Percentiles rank a stretch among this genome's conserved stretches.
phyloP scores from a whole-genome alignment of 495 filamentous ascomycete species.

The Aspergillus bertholletiae region DNA sequence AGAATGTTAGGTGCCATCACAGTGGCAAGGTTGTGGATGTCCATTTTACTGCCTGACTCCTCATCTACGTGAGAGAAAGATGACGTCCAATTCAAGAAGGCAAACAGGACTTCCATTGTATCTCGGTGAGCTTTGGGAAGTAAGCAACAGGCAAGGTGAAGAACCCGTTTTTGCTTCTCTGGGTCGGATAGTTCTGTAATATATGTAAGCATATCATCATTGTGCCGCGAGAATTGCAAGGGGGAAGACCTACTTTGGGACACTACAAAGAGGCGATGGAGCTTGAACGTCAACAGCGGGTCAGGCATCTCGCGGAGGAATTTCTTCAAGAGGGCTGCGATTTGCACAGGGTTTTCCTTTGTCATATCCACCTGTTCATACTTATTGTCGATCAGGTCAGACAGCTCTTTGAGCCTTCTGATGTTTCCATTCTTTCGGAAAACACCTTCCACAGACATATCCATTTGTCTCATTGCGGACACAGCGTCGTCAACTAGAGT shows the following conservation, averaged over 20 bases:
- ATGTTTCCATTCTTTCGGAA: slow-evolving; percentile 99
- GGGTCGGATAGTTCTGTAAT: slow-evolving; percentile 71
- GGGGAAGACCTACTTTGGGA: slow-evolving; percentile 64
- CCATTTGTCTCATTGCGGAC: slow-evolving; percentile 94
- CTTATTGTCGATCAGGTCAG: slow-evolving; percentile 81
- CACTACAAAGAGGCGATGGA: slow-evolving; percentile 85
- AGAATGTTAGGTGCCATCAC: slow-evolving; percentile 97
- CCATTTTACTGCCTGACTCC: slow-evolving; percentile 92
- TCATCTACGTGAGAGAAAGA: slow-evolving; percentile 98
- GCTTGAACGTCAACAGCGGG: slow-evolving; percentile 90
- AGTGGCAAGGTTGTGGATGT: slow-evolving; percentile 96
- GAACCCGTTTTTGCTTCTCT: slow-evolving; percentile 74
- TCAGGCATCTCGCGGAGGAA: slow-evolving; percentile 95
- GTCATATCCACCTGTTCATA: slow-evolving; percentile 77
- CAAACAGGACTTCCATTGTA: slow-evolving; percentile 89
- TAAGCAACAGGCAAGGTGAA: slow-evolving; percentile 91
- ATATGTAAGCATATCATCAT: slow-evolving; percentile 19
- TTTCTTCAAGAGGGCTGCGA: slow-evolving; percentile 91
- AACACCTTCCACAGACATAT: slow-evolving; percentile 97
- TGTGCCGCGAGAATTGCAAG: neutral
- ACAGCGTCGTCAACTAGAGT: slow-evolving; percentile 88
- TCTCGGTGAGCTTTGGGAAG: slow-evolving; percentile 91
- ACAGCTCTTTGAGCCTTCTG: slow-evolving; percentile 77
- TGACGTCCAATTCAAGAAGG: slow-evolving; percentile 95
- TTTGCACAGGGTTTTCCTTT: slow-evolving; percentile 83